Base-by-base conservation (phyloP, 176 grass and related monocot species). In the Elaeis guineensis region DNA sequence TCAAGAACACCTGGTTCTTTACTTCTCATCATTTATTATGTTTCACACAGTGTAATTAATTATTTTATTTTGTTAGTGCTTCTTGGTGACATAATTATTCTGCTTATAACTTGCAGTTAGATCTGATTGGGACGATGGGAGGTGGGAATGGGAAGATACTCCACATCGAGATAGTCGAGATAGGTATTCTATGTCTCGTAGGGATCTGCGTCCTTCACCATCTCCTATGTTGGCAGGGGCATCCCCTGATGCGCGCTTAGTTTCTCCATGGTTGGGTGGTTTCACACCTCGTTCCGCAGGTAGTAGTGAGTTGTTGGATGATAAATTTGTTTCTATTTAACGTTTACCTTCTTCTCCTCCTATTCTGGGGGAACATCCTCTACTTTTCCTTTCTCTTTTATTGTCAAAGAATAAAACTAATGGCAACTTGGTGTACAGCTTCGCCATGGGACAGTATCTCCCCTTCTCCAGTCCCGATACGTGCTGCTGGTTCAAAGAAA, bases 101-200 rank as follows among this genome's bases (percentile, higher is more conserved):
- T 16, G 3, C 30, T 81, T 73, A 55, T 57, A 65, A 55, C 25
- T 73, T 56, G 21, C 63, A 89, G 93, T 51, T 49, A 83, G 87
- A 67, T 98, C 87, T 66, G 87, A 89, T 44, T 98, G 87, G 93
- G 87, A 98, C 35, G 75, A 82, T 68, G 87, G 84, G 14, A 80
- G 70, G 68, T 92, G 79, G 87, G 93, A 98, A 64, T 98, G 93
- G 93, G 87, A 98, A 72, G 93, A 98, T 66, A 89, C 93, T 17
- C 93, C 93, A 53, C 78, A 57, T 44, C 80, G 63, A 54, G 75
- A 82, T 39, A 79, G 76, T 70, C 79, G 75, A 51, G 87, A 92
- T 48, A 73, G 60, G 29, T 73, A 79, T 1, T 70, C 84, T 59
- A 51, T 70, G 26, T 83, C 81, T 63, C 73, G 61, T 32, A 98